A percentile compares a stretch with the other conserved stretches of the same genome.
These are phyloP conservation scores for Boletus sp. DNA, from an alignment of 768 basidiomycete genomes.

Conservation along the genomic window DNA sequence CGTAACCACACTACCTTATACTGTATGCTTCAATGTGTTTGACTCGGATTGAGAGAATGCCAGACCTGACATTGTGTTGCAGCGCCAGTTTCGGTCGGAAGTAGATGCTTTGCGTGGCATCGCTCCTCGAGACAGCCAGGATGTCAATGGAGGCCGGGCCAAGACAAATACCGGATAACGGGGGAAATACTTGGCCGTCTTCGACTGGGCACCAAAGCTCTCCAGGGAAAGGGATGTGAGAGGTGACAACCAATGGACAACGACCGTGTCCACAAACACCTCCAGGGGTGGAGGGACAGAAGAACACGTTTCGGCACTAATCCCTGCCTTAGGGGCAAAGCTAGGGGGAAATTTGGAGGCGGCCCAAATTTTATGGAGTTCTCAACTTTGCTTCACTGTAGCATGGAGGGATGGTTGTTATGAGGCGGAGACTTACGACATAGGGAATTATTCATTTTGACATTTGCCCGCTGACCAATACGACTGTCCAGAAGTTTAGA, in stretches of 20 bases:
- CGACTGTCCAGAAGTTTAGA: no score
- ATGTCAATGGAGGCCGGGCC: conserved; percentile 1
- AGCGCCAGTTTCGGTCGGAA: background rate
- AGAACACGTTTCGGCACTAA: background rate
- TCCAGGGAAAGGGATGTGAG: background rate
- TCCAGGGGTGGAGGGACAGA: background rate
- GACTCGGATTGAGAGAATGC: background rate
- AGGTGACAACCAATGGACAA: background rate
- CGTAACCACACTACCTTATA: background rate
- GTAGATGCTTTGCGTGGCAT: background rate
- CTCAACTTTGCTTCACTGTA: background rate
- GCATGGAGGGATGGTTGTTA: background rate
- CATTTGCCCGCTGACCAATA: background rate
- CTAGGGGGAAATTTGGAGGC: background rate
- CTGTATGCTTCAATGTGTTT: background rate
- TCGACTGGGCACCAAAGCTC: background rate
- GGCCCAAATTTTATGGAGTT: no score
- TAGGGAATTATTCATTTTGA: no score
- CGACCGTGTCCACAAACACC: background rate
- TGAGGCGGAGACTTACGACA: background rate
- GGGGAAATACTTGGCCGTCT: background rate
- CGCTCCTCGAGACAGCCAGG: background rate
- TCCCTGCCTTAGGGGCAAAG: no score
- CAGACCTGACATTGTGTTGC: background rate
- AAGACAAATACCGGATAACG: background rate